Base-by-base conservation (phyloP, 495 filamentous ascomycete species). In the Neurospora pannonica region DNA sequence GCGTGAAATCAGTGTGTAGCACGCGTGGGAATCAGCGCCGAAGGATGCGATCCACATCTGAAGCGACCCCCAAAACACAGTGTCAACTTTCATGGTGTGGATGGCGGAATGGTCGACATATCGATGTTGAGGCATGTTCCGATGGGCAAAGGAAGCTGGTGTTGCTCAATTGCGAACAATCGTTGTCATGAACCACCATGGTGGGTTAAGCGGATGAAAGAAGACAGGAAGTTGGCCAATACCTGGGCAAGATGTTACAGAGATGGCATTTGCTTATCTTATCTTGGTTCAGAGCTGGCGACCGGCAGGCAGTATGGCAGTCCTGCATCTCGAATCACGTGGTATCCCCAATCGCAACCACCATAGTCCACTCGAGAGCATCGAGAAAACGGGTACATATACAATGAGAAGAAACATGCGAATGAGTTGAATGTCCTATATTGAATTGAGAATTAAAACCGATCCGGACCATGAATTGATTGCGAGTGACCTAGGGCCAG, bases 351-450 rank as follows among this genome's bases (percentile, higher is more conserved):
- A 62, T 17, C 24, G 11, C 24, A 31, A 31, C 54, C 54, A 62
- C 6, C 54, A 62, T 28, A 17, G 28, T 62, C 6, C 54, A 62
- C 54, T 34, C 24, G 54, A 15, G 10, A 4, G 10, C 5, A 15
- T 13, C 1, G 4, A 17, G 24, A 31, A 5, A 8, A 31, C 54
- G 19, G 1, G 3, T 1, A 8, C 24, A 62, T 31, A 5, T 15
- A 17, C 0, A 31, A 1, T 11, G 4, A 43, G 2, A 0, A n/a
- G 3, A n/a, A 1, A 0, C 2, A 9, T 3, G 40, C 7, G 17
- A n/a, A 43, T 8, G 40, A 43, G 17, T 42, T 42, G 5, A 42
- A 17, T 6, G 40, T 19, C 40, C 17, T 19, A 3, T 42, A 42
- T 1, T 19, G 2, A 19, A 7, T 42, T 19, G 40, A 7, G 1